Evolutionary conservation across 2,329 filamentous ascomycete genomes (phyloP).

Genomic region (Mycosphaerella sp.): DNA sequence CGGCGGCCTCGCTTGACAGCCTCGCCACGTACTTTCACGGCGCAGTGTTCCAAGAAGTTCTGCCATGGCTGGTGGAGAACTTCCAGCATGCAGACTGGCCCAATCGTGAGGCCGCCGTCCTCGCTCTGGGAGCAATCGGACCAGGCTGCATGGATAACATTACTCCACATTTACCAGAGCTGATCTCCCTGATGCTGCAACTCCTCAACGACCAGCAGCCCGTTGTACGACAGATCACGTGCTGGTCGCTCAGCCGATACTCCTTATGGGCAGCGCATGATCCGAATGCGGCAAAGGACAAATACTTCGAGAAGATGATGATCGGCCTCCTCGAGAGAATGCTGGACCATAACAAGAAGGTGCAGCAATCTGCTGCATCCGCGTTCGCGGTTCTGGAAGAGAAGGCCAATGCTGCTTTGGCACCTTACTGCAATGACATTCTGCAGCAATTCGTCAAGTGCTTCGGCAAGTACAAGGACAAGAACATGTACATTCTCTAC

Average conservation of each 20-base stretch:
- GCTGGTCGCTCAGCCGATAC: constrained; percentile 93
- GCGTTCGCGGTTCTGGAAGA: constrained; percentile 96
- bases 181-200: constrained; percentile 84
- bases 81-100: constrained; percentile 86
- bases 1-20: constrained; percentile 87
- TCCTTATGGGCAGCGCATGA: constrained; percentile 85
- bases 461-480: constrained; percentile 93
- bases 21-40: constrained; percentile 86
- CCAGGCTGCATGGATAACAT: constrained; percentile 91
- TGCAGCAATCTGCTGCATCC: constrained; percentile 92
- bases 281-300: constrained; percentile 59
- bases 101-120: constrained; percentile 84
- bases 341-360: constrained; percentile 95
- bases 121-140: constrained; percentile 89
- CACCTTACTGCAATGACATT: constrained; percentile 83
- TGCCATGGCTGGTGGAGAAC: constrained; percentile 88
- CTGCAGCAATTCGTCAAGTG: constrained; percentile 87
- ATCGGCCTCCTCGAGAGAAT: constrained; percentile 90
- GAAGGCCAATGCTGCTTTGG: constrained; percentile 73
- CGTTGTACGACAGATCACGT: constrained; percentile 92
- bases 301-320: constrained; percentile 94
- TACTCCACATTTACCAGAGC: constrained; percentile 79
- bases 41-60: constrained; percentile 81
- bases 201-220: constrained; percentile 79
- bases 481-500: constrained; percentile 98